Base-by-base conservation (phyloP, 1,284 basidiomycete species). In the Rhodotorula sp. region DNA sequence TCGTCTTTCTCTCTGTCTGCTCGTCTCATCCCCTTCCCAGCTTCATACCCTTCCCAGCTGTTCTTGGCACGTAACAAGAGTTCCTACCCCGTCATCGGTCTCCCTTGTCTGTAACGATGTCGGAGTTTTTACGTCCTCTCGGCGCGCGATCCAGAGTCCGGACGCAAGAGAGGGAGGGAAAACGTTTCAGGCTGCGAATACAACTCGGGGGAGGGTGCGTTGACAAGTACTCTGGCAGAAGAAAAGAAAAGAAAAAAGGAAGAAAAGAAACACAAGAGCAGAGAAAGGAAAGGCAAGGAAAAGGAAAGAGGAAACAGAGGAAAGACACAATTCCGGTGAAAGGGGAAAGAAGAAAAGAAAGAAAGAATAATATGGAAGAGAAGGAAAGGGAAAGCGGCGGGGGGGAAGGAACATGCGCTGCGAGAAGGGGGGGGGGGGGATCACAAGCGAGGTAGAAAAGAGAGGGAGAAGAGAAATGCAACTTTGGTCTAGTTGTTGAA, bases 401-500 rank as follows among this genome's bases (percentile, higher is more conserved):
- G 23, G 23, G 23, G 49, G 49, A 23, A 51, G 49, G 49, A 10
- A 51, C 23, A 51, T 51, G 23, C 23, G 49, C 49, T 18, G 49
- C 49, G 49, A 23, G 49, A 18, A 16, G 29, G 54, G 26, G 54
- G 2, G n/a, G 8, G 26, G 54, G 26, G n/a, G 54, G 31, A 29
- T 16, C 14, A 56, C 26, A n/a, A 47, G 21, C 14, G 14, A 18
- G 46, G 43, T 12, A 43, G 2, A 6, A 26, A 26, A 48, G 23
- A 48, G 21, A 47, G 46, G 18, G 54, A 23, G 48, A n/a, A n/a
- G n/a, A n/a, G 15, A 29, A n/a, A 52, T 5, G 31, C 18, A 26
- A n/a, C n/a, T 47, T 10, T 14, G 10, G 39, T 26, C 63, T 61
- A 63, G 58, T 69, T 61, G 74, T 81, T 82, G 75, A 83, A 73